Evolutionary conservation across 2,329 filamentous ascomycete species (phyloP), one percentile per base, ranked within the genome.

Genomic region (Arthroderma sp.): DNA sequence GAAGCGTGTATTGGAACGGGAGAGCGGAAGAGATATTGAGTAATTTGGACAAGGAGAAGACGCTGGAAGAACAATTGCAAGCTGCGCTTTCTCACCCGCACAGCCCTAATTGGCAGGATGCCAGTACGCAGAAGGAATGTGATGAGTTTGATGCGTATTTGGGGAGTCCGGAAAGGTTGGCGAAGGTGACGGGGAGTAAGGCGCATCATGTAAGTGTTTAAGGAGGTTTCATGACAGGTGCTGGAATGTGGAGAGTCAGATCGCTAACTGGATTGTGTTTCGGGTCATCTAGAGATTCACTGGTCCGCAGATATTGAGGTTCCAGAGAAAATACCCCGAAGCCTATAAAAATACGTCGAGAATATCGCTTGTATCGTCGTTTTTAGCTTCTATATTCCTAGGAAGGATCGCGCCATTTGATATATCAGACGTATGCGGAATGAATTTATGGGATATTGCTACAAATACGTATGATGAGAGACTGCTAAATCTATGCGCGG

Each of bases 31-130:
- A 63, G 5, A 57, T 82, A 37, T 72, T 96, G 37, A 66, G 61
- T 3, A 67, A 57, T 8, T 67, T 96, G 37, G 72, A 85, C 52
- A 59, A 73, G 2, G 65, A 65, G 15, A 75, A 75, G 59, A 66
- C 73, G 0, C 68, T 96, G 39, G 73, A 83, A 41, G 78, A 83
- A 48, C 87, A 94, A 66, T 69, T 96, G 28, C 67, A 69, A 6
- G 68, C 66, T 3, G 83, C 82, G 0, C 85, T 96, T 58, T 83
- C 87, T 10, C 83, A 93, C 61, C 80, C 83, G 4, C 88, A 80
- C 66, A 87, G 85, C 52, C 91, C 91, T 5, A 98, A 96, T 63
- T 98, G 91, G 91, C 91, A 96, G 67, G 91, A 98, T 62, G 83
- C 88, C 49, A 94, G 87, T 66, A 96, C 91, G 1, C 87, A 95